phyloP scores from a whole-genome alignment of 1,284 basidiomycete genomes.

The Cyathus olla region DNA sequence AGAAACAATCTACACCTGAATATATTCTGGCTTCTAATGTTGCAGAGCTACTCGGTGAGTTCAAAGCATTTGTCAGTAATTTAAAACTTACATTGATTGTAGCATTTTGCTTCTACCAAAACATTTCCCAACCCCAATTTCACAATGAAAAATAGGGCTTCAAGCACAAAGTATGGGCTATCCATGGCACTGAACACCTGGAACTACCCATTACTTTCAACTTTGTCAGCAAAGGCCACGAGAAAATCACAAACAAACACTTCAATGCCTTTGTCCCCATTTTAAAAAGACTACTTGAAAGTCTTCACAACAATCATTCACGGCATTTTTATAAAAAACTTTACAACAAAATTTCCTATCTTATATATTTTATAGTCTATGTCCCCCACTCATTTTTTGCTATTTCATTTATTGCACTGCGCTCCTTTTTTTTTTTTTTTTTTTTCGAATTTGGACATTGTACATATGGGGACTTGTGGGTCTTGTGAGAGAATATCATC shows the following conservation, averaged over 20 bases:
- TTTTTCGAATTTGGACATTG: too few species aligned
- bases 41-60: neutral
- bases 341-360: neutral
- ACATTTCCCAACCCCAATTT: neutral
- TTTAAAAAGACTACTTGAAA: neutral
- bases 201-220: neutral
- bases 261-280: neutral
- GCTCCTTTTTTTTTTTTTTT: neutral
- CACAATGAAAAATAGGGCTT: neutral
- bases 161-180: neutral
- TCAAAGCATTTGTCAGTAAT: too few species aligned
- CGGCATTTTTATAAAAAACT: too few species aligned
- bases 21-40: neutral
- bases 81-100: too few species aligned
- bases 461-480: too few species aligned
- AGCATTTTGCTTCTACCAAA: slow-evolving; percentile 1
- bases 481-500: too few species aligned
- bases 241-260: neutral
- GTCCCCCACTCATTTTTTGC: neutral
- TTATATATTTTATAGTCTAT: neutral
- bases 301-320: too few species aligned
- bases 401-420: too few species aligned
- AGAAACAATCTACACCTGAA: too few species aligned
- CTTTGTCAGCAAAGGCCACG: neutral
- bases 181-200: neutral